Conservation (phyloP, 2,329 filamentous ascomycete species). For the Ophiostoma himal-ulmi region DNA sequence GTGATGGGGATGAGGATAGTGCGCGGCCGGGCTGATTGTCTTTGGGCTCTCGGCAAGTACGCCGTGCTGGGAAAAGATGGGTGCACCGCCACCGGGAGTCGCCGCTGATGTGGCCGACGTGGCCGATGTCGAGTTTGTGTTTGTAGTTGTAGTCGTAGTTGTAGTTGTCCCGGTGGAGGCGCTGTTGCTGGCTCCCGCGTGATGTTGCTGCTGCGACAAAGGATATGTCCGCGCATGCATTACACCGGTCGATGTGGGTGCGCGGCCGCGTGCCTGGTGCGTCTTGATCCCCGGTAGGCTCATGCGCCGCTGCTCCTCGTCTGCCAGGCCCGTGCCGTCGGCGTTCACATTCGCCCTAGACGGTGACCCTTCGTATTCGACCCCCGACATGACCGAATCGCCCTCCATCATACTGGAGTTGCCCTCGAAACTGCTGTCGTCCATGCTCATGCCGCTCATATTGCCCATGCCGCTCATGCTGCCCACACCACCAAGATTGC, state of each 20-base stretch:
- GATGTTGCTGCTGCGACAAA: slow-evolving; percentile 40
- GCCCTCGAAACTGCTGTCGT: slow-evolving; percentile 33
- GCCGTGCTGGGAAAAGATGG: slow-evolving; percentile 61
- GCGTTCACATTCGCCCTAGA: slow-evolving; percentile 23
- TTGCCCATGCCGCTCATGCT: neutral
- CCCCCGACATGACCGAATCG: slow-evolving; percentile 52
- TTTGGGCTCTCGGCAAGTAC: slow-evolving; percentile 91
- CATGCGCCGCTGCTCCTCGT: slow-evolving; percentile 56
- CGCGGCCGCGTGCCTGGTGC: slow-evolving; percentile 55
- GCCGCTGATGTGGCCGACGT: slow-evolving; percentile 47
- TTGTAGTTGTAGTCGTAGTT: slow-evolving; percentile 27
- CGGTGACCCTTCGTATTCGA: slow-evolving; percentile 44
- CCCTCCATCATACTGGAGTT: slow-evolving; percentile 29
- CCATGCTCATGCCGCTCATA: neutral
- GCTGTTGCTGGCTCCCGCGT: slow-evolving; percentile 30
- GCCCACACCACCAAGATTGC: slow-evolving; percentile 41
- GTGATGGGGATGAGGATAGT: neutral
- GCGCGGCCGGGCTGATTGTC: slow-evolving; percentile 59
- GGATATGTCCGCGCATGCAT: slow-evolving; percentile 40
- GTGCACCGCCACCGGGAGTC: slow-evolving; percentile 30
- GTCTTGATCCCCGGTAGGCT: slow-evolving; percentile 69
- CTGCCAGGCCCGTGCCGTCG: slow-evolving; percentile 24
- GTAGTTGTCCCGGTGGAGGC: neutral
- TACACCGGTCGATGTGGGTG: neutral
- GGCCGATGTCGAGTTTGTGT: slow-evolving; percentile 34